These are phyloP conservation scores for Pseudogymnoascus sp. DNA, from an alignment of 2,329 filamentous ascomycete genomes.

Conservation along the genomic window DNA sequence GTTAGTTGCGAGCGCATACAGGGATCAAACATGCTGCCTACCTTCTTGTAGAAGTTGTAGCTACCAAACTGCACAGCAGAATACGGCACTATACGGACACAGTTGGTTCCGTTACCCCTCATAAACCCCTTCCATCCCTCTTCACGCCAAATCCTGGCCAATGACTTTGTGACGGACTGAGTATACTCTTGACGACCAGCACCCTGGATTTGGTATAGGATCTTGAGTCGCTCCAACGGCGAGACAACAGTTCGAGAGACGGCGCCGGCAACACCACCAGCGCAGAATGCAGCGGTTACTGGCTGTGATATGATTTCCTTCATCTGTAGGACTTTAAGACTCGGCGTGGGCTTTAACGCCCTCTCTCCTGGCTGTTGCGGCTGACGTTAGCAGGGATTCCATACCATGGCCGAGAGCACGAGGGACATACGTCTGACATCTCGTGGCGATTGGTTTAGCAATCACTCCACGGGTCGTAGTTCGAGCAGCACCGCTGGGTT, in stretches of 20 bases:
- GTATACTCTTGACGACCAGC: conserved; percentile 87
- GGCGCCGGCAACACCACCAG: conserved; percentile 86
- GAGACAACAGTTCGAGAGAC: conserved; percentile 98
- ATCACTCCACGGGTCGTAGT: conserved; percentile 1
- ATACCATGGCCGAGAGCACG: background rate
- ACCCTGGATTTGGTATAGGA: conserved; percentile 94
- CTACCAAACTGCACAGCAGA: conserved; percentile 97
- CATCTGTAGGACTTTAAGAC: conserved; percentile 23
- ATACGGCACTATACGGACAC: conserved; percentile 95
- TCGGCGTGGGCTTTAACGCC: conserved; percentile 25
- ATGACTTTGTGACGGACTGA: conserved; percentile 77
- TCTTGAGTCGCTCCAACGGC: conserved; percentile 90
- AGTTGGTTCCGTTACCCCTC: conserved; percentile 96
- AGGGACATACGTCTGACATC: background rate
- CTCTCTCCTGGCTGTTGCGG: conserved; percentile 19
- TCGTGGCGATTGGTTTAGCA: conserved; percentile 3
- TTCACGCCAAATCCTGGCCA: conserved; percentile 92
- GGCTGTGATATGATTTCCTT: conserved; percentile 62
- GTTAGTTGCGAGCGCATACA: background rate
- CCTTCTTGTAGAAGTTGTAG: conserved; percentile 94
- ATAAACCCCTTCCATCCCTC: conserved; percentile 97
- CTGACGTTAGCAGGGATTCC: background rate
- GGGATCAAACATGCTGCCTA: conserved; percentile 35
- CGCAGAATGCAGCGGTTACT: conserved; percentile 84
- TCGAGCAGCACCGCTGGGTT: background rate